Conservation (phyloP, 2,329 filamentous ascomycete genomes). For the Aspergillus floridensis region DNA sequence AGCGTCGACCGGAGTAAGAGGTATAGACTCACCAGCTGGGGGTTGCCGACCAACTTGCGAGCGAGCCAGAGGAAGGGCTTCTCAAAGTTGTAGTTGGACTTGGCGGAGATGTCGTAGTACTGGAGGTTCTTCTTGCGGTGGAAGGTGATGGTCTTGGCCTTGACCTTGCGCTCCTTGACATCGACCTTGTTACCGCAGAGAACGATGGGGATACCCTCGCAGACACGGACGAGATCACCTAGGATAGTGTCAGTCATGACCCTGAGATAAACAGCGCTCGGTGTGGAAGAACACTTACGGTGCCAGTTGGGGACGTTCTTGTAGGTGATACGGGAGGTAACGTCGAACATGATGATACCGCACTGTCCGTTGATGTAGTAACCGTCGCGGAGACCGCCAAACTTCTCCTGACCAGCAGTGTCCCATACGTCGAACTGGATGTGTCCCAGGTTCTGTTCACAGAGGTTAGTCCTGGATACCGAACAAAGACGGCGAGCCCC, state of each 20-base stretch:
- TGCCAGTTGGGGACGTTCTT: constrained; percentile 99
- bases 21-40: constrained; percentile 64
- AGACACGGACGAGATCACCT: constrained; percentile 98
- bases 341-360: constrained; percentile 99
- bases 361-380: constrained; percentile 99
- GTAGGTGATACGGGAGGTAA: constrained; percentile 99
- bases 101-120: constrained; percentile 99
- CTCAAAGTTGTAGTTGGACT: constrained; percentile 99
- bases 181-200: constrained; percentile 99
- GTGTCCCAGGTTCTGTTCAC: constrained; percentile 74
- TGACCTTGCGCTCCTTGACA: constrained; percentile 99
- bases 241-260: constrained; percentile 14
- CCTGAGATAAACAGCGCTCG: not conserved
- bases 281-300: constrained; percentile 64
- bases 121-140: constrained; percentile 99
- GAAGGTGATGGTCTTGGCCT: constrained; percentile 99
- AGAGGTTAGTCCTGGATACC: constrained; percentile 26
- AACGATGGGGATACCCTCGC: constrained; percentile 98
- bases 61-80: constrained; percentile 99
- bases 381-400: constrained; percentile 96
- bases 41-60: constrained; percentile 96
- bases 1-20: constrained; percentile 19
- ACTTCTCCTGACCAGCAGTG: constrained; percentile 98
- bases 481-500: constrained; percentile 13
- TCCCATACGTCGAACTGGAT: constrained; percentile 99